Evolutionary conservation across 306 rosid species (phyloP).

Genomic region (Cucumis hystrix): DNA sequence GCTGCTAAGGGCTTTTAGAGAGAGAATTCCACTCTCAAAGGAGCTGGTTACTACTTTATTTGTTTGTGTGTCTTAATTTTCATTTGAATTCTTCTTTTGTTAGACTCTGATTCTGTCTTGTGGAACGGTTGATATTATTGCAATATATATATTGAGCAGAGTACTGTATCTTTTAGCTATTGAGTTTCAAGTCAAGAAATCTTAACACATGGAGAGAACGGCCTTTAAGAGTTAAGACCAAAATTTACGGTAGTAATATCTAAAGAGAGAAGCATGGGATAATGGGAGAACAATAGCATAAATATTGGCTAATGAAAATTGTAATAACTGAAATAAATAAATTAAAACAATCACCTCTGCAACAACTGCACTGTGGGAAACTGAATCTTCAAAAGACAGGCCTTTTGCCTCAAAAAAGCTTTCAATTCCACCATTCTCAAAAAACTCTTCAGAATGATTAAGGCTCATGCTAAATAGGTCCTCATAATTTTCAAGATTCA

Average conservation of each 20-base stretch:
- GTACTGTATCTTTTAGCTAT: no score
- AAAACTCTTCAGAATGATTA: constrained; percentile 70
- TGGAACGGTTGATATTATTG: no score
- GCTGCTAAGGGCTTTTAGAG: no score
- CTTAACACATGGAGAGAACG: not conserved
- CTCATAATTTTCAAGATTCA: constrained; percentile 77
- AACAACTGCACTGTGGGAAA: constrained; percentile 47
- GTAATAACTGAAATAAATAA: not conserved
- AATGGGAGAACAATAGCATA: not conserved
- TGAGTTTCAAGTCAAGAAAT: no score
- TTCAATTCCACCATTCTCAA: constrained; percentile 77
- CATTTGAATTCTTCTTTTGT: no score
- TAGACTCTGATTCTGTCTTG: no score
- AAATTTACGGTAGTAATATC: not conserved
- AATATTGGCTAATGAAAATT: not conserved
- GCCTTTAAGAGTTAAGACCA: not conserved
- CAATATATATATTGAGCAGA: no score
- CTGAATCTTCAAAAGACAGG: constrained; percentile 58
- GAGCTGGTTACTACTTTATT: no score
- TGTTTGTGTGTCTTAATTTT: no score
- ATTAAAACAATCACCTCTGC: constrained; percentile 51
- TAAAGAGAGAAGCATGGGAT: not conserved
- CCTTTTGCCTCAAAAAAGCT: constrained; percentile 65
- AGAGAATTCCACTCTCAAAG: no score
- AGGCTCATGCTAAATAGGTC: constrained; percentile 72